Conservation (phyloP, 208 protist genomes). For the Acanthamoeba divionensis region DNA sequence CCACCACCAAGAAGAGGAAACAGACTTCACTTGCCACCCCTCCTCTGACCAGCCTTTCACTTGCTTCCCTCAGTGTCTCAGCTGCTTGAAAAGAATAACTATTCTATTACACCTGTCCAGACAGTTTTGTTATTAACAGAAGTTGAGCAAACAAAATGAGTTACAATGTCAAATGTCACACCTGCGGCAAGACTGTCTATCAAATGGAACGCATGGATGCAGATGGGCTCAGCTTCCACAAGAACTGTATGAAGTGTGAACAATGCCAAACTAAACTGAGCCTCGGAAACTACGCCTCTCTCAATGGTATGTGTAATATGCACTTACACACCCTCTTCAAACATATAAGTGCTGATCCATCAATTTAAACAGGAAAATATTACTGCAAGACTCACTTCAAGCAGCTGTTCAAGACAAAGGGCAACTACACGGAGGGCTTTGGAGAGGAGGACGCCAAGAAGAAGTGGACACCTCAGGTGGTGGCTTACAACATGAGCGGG, state of each 20-base stretch:
- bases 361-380: slow-evolving; percentile 38
- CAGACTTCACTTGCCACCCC: too few relatives aligned
- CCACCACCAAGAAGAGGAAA: too few relatives aligned
- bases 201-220: slow-evolving; percentile 33
- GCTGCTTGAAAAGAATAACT: too few relatives aligned
- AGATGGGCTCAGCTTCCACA: slow-evolving; percentile 21
- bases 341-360: background rate
- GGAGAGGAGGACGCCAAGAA: slow-evolving; percentile 43
- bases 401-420: slow-evolving; percentile 68
- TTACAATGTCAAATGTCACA: background rate
- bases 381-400: slow-evolving; percentile 73
- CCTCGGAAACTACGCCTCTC: background rate
- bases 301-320: background rate
- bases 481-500: background rate
- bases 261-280: background rate
- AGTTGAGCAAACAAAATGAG: too few relatives aligned
- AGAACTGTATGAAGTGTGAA: slow-evolving; percentile 1
- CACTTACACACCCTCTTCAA: background rate
- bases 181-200: slow-evolving; percentile 40
- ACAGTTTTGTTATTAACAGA: too few relatives aligned
- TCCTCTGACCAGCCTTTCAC: too few relatives aligned
- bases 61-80: too few relatives aligned
- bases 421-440: slow-evolving; percentile 69
- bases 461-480: background rate
- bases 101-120: too few relatives aligned